A percentile compares a stretch with the other conserved stretches of the same genome.
Evolutionary conservation across 345 rosid species (phyloP).

Genomic region (Streptanthus diversifolius): DNA sequence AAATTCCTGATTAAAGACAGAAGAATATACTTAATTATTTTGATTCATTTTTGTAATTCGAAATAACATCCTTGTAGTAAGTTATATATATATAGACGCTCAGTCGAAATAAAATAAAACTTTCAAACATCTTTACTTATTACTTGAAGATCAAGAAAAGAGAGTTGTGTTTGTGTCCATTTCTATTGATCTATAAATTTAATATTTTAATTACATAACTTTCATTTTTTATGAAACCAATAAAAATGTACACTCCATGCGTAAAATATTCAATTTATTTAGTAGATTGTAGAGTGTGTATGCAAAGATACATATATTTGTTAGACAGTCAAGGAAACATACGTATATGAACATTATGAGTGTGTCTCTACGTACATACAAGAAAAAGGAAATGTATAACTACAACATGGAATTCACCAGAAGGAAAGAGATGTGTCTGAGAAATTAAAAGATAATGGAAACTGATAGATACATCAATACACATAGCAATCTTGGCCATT

Average conservation of each 20-base stretch:
- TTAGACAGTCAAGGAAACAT: slow-evolving; percentile 8
- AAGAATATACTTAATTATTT: too few species aligned
- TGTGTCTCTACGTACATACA: slow-evolving; percentile 10
- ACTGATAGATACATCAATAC: slow-evolving; percentile 30
- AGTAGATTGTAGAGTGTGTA: background rate
- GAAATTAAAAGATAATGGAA: slow-evolving; percentile 24
- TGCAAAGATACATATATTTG: background rate
- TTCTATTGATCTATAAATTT: background rate
- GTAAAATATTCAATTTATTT: background rate
- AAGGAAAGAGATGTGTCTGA: slow-evolving; percentile 33
- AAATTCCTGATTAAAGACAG: too few species aligned
- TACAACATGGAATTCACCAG: slow-evolving; percentile 26
- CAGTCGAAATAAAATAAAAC: too few species aligned
- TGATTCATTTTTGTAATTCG: background rate
- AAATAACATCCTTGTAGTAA: background rate
- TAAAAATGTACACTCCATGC: background rate
- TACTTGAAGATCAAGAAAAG: too few species aligned
- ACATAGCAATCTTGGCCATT: slow-evolving; percentile 43
- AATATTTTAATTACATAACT: background rate
- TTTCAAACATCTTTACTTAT: too few species aligned
- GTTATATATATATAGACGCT: too few species aligned
- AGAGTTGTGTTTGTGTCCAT: too few species aligned
- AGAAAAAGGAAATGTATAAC: slow-evolving; percentile 12
- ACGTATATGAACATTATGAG: slow-evolving; percentile 13
- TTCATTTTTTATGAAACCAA: background rate